phyloP scores from a whole-genome alignment of 2,329 filamentous ascomycete genomes.

The Aureobasidium sp. region DNA sequence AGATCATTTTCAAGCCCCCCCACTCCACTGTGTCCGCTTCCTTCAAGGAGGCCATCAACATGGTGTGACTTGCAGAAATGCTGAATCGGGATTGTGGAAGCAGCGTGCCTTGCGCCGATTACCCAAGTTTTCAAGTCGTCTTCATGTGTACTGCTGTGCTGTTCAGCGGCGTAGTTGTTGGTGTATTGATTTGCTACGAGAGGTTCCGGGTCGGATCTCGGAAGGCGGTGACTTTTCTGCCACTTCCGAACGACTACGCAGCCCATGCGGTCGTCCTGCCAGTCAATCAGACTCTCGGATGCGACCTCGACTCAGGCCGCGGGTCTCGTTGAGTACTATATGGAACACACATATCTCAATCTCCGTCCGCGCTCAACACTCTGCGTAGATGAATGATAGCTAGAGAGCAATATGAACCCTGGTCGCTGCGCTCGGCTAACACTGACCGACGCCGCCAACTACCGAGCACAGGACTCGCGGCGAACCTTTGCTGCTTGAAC shows the following conservation, averaged over 20 bases:
- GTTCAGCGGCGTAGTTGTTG: not conserved
- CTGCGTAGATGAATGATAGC: not conserved
- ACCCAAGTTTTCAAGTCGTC: not conserved
- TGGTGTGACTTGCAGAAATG: not conserved
- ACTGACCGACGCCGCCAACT: slow-evolving; percentile 1
- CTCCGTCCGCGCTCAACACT: not conserved
- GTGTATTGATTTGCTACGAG: not conserved
- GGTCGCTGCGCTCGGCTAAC: not conserved
- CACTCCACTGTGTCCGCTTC: not conserved
- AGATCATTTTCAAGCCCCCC: not conserved
- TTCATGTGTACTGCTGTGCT: not conserved
- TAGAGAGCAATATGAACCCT: slow-evolving; percentile 6
- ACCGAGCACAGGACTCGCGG: slow-evolving; percentile 4
- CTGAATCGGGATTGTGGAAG: not conserved
- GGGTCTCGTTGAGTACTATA: not conserved
- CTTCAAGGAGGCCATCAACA: not conserved
- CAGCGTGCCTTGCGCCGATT: not conserved
- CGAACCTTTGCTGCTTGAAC: not conserved
- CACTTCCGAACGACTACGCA: not conserved
- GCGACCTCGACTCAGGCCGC: not conserved
- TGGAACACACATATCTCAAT: not conserved
- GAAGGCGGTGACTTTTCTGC: not conserved
- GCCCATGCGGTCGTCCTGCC: not conserved
- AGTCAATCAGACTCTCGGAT: not conserved
- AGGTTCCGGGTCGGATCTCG: too few relatives aligned